These are phyloP conservation scores for Aspergillus eucalypticola DNA, from an alignment of 2,329 filamentous ascomycete species.

Conservation along the genomic window DNA sequence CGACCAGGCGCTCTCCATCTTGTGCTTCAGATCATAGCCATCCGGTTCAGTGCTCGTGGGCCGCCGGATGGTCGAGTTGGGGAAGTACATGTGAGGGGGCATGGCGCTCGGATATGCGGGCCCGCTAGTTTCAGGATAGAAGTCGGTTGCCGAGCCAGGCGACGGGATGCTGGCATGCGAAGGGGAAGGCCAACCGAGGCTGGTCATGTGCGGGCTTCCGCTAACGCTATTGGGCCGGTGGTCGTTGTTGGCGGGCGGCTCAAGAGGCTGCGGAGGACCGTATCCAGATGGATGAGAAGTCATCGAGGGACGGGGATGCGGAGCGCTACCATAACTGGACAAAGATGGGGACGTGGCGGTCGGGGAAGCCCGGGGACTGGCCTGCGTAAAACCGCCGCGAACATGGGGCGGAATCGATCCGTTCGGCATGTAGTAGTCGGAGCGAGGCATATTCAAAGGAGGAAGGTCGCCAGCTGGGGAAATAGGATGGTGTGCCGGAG, in stretches of 20 bases:
- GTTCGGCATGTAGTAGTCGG: slow-evolving; percentile 77
- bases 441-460: slow-evolving; percentile 68
- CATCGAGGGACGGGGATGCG: slow-evolving; percentile 57
- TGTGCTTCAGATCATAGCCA: slow-evolving; percentile 63
- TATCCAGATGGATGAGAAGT: slow-evolving; percentile 85
- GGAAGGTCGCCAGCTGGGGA: slow-evolving; percentile 77
- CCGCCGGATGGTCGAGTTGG: slow-evolving; percentile 66
- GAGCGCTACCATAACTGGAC: slow-evolving; percentile 56
- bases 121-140: slow-evolving; percentile 74
- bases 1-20: slow-evolving; percentile 39
- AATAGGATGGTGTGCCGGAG: slow-evolving; percentile 76
- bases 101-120: slow-evolving; percentile 49
- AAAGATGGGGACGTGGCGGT: slow-evolving; percentile 66
- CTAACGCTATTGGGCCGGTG: slow-evolving; percentile 72
- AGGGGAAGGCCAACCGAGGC: slow-evolving; percentile 83
- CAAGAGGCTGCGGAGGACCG: slow-evolving; percentile 79
- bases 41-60: slow-evolving; percentile 75
- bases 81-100: slow-evolving; percentile 70
- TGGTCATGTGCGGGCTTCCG: slow-evolving; percentile 82
- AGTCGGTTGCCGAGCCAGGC: slow-evolving; percentile 69
- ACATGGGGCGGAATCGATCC: slow-evolving; percentile 81
- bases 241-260: slow-evolving; percentile 76
- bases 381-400: slow-evolving; percentile 70
- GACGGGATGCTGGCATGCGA: slow-evolving; percentile 71
- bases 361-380: slow-evolving; percentile 66